Evolutionary conservation across 2,329 filamentous ascomycete genomes (phyloP), one percentile per base, ranked within the genome.

Genomic region (Nannizziopsis arthrosporioides): DNA sequence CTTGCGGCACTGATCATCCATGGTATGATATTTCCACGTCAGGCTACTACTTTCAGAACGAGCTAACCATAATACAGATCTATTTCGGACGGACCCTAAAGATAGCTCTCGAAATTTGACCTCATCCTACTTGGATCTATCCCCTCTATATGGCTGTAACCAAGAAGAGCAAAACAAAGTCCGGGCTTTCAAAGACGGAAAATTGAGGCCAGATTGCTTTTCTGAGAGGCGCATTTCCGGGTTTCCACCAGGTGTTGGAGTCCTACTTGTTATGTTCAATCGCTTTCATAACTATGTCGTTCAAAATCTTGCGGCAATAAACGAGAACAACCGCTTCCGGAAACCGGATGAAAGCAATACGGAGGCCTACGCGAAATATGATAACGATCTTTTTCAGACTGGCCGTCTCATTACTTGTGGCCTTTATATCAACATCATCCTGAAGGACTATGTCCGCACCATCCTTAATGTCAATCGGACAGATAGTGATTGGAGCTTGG

Each of bases 1-100:
- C 65, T 72, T 9, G 73, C 73, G 0, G 70, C 70, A 2, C 70
- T 75, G 42, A 73, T 75, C 47, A 75, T 73, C 15, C 73, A 75
- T 51, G 73, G 60, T 62, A 52, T 42, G 54, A n/a, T 9, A 30
- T 22, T 34, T 14, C 14, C 8, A 11, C 10, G 11, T 14, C 2
- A 7, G 11, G 15, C 8, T 11, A 2, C 2, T 2, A 14, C 17
- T 39, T 32, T 32, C 2, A n/a, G n/a, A 18, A 11, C 19, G 45
- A 22, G 14, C 44, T 42, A 19, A 17, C n/a, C 31, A 12, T 17
- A 2, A 7, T 6, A 74, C 78, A 58, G 59, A 73, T 52, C 64
- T 73, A 35, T 73, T 73, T 53, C 61, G 66, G 30, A 70, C 61
- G 1, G 61, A 66, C 45, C 47, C 52, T 7, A 40, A 40, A 8